These are phyloP conservation scores for Stentor roeselii DNA, from an alignment of 73 alveolate genomes.

Conservation along the genomic window DNA sequence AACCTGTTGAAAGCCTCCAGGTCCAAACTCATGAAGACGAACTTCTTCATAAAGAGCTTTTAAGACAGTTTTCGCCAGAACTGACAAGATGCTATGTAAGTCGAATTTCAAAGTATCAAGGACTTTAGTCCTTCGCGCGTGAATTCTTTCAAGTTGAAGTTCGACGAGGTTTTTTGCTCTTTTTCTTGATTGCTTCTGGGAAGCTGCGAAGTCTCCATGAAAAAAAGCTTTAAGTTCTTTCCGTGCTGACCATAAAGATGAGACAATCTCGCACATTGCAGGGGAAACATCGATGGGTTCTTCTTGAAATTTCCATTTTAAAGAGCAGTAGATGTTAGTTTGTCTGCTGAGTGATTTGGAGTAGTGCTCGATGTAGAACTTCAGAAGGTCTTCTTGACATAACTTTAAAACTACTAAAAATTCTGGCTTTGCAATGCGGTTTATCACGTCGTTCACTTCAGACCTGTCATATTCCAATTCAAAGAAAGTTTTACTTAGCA, in stretches of 20 bases:
- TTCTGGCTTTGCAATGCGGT: slow-evolving; percentile 14
- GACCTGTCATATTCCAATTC: background rate
- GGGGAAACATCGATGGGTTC: slow-evolving; percentile 13
- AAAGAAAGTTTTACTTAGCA: background rate
- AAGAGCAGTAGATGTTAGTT: background rate
- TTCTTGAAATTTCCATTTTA: background rate
- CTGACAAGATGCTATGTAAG: background rate
- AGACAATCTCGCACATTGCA: background rate
- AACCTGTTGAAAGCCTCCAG: slow-evolving; percentile 24
- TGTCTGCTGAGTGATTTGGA: background rate
- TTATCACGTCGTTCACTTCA: background rate
- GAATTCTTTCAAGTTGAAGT: slow-evolving; percentile 29
- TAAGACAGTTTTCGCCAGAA: background rate
- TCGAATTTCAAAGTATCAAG: slow-evolving; percentile 7
- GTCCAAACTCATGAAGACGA: background rate
- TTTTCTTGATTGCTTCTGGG: background rate
- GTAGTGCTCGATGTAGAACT: background rate
- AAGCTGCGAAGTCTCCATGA: background rate
- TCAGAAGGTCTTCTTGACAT: slow-evolving; percentile 12
- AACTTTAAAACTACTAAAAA: background rate
- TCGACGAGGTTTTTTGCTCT: slow-evolving; percentile 9
- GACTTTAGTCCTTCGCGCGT: background rate
- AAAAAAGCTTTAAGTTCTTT: slow-evolving; percentile 17
- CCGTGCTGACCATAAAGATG: background rate
- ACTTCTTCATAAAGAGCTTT: slow-evolving; percentile 25